Base-by-base conservation (phyloP, 768 basidiomycete genomes). In the Amanita inopinata region DNA sequence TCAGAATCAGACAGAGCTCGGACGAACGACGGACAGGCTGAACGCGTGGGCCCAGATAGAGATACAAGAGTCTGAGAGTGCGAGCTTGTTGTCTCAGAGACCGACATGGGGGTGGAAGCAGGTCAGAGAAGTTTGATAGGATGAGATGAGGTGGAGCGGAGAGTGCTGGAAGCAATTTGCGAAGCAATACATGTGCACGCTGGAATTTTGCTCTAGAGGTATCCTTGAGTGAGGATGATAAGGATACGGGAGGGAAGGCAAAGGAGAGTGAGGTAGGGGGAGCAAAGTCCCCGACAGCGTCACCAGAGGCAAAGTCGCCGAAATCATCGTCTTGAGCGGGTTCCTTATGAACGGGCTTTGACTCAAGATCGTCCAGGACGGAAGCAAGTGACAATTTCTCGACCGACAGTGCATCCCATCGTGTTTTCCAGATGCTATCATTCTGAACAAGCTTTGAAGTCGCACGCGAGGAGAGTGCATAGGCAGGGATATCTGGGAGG, bases 241-340 rank as follows among this genome's bases (percentile, higher is more conserved):
- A 20, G 8, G 45, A 17, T 24, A 33, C 19, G 12, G 41, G 15
- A 38, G 40, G 38, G 18, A 38, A 40, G 7, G 48, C 24, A 14
- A 34, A 34, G 27, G 34, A 37, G 3, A 38, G 50, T 22, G 47
- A 43, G 11, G 47, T 42, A 6, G 44, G 31, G 9, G 37, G 37
- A 15, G 38, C 53, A 48, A 62, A 60, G 40, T 61, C 61, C 5
- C 58, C 60, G 59, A 76, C 64, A 47, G 73, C 72, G 5, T 63
- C 71, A 7, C 51, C 40, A 0, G 70, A 65, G 1, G 83, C 73
- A 56, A 91, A 89, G 55, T 92, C 90, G 3, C 90, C 92, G 61
- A 94, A 94, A 18, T 90, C 89, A 51, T 93, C 88, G 47, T 89
- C 83, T 2, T 7, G 70, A 52, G 20, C 83, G 71, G 1, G 74